phyloP scores from a whole-genome alignment of 139 green algal genomes.

The Chlorella sp. region DNA sequence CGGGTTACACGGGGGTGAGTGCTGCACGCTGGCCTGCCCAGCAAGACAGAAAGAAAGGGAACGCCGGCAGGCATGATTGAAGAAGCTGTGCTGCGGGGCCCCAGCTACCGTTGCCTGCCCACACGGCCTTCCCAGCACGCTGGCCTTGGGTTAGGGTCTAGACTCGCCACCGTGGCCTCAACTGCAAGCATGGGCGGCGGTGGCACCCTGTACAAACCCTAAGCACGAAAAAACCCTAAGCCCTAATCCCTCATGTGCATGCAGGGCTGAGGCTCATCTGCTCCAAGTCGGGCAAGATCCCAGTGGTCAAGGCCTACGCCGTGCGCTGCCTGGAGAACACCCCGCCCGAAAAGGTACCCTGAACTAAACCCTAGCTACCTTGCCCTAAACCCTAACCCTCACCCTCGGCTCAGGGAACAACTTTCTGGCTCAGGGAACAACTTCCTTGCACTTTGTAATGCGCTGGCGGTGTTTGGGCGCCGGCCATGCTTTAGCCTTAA shows the following conservation, averaged over 20 bases:
- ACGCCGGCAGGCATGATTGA: no score
- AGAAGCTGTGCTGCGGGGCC: neutral
- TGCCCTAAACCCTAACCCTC: neutral
- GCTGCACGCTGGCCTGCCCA: no score
- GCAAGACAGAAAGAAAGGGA: no score
- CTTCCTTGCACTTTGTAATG: neutral
- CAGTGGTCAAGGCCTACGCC: slow-evolving; percentile 33
- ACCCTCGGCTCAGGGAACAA: slow-evolving; percentile 18
- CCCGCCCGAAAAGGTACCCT: slow-evolving; percentile 32
- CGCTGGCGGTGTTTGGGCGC: slow-evolving; percentile 10
- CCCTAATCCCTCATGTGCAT: no score
- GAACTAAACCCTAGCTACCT: no score
- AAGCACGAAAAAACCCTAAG: no score
- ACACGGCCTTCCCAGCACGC: neutral
- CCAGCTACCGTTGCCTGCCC: neutral
- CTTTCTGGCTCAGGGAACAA: no score
- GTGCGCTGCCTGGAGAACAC: slow-evolving; percentile 41
- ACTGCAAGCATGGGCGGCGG: slow-evolving; percentile 44
- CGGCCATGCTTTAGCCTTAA: neutral
- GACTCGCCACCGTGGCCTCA: slow-evolving; percentile 13
- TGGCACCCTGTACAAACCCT: slow-evolving; percentile 38
- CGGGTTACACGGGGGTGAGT: no score
- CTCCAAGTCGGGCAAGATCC: slow-evolving; percentile 13
- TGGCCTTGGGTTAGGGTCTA: no score
- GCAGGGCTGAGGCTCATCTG: slow-evolving; percentile 61